Evolutionary conservation across 2,329 filamentous ascomycete genomes (phyloP), one percentile per base, ranked within the genome.

Genomic region (Beauveria sp.): DNA sequence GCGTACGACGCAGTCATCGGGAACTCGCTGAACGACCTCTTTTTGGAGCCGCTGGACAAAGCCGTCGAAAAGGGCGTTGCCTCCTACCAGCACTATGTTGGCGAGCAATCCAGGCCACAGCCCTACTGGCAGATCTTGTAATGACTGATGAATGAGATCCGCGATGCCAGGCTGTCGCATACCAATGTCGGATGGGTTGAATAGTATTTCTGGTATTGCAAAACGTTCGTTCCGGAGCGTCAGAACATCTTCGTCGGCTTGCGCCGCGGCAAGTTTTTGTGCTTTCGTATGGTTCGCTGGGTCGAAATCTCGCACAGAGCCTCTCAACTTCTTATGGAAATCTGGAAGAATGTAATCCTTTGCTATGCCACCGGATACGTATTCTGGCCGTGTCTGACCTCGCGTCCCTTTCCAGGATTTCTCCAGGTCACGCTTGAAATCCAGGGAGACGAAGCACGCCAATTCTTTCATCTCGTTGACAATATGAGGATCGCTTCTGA

Each of bases 381-480:
- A 86, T 0, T 74, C 69, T 1, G 78, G 74, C 14, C 85, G 77
- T 55, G 78, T 76, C 67, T 86, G 81, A 49, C 86, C 82, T 63
- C 83, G 77, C 1, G 88, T 86, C 7, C 88, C 89, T 72, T 91
- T 95, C 91, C 92, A 96, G 0, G 87, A 88, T 65, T 81, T 82
- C 65, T 98, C 93, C 42, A 99, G 82, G 67, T 97, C 91, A 7
- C 73, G 70, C 28, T 80, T 78, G 73, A 98, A 97, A 70, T 96
- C 86, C 1, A 84, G 77, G 2, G 89, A 89, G 12, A 97, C 86
- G 68, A 89, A 98, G 71, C 91, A 96, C 1, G 89, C 86, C 5
- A 88, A 82, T 72, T 99, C 95, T 71, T 99, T 99, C 74, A 98
- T 93, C 73, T 97, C 90, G 69, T 96, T 96, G 71, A 97, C 91